Percentiles rank a stretch among this genome's conserved stretches.
Evolutionary conservation across 768 basidiomycete species (phyloP).

Genomic region (Gelatoporia subvermispora): DNA sequence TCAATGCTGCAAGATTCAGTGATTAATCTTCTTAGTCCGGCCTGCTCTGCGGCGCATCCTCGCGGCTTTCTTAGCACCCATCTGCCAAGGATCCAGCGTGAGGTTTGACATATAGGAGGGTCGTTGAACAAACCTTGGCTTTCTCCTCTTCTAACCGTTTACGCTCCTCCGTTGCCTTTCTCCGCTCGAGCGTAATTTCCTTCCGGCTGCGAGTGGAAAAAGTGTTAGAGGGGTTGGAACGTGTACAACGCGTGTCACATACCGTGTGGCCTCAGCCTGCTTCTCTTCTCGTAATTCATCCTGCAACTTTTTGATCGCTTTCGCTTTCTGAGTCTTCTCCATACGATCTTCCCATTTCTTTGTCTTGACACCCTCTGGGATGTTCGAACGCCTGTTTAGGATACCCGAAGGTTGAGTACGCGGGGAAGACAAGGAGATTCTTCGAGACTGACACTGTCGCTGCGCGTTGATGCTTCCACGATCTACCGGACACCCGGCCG

Average conservation of each 20-base stretch:
- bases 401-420: constrained; percentile 30
- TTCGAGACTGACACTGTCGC: constrained; percentile 47
- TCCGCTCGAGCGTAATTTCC: constrained; percentile 66
- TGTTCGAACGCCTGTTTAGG: constrained; percentile 56
- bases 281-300: constrained; percentile 75
- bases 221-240: not conserved
- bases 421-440: constrained; percentile 42
- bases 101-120: not conserved
- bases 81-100: constrained; percentile 36
- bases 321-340: constrained; percentile 58
- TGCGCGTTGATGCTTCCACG: constrained; percentile 23
- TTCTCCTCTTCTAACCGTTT: constrained; percentile 59
- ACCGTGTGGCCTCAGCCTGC: constrained; percentile 61
- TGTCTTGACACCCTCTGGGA: constrained; percentile 59
- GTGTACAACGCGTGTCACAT: constrained; percentile 7
- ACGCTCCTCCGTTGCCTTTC: constrained; percentile 69
- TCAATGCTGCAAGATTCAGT: constrained; percentile 34
- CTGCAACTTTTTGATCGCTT: constrained; percentile 71
- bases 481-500: constrained; percentile 65
- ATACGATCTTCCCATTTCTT: constrained; percentile 67
- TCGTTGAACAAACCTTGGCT: constrained; percentile 41
- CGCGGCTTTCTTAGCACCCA: constrained; percentile 77
- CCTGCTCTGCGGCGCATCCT: constrained; percentile 69
- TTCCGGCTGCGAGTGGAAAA: constrained; percentile 41
- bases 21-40: constrained; percentile 76